Base-by-base conservation (phyloP, 202 grass and related monocot genomes). In the Schoenoplectus triqueter region DNA sequence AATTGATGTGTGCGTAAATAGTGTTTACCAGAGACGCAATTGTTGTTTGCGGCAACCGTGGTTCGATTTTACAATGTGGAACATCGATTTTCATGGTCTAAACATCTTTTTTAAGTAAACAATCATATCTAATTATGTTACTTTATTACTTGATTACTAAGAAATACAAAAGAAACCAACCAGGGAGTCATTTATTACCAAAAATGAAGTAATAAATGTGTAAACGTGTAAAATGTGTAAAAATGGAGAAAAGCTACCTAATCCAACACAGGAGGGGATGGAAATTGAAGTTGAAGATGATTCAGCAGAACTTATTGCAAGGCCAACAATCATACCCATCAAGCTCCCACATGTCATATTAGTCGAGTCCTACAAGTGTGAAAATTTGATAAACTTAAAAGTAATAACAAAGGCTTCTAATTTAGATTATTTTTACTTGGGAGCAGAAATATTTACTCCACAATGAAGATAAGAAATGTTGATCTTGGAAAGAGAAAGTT, bases 261-360 rank as follows among this genome's bases (percentile, higher is more conserved):
- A 80, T 84, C 93, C 90, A 85, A 92, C 79, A 84, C 90, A 95
- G 40, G 72, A 90, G 71, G 90, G 86, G 54, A 71, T 89, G 21
- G 87, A 84, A 77, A 82, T 77, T 56, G 80, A 84, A 82, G 57
- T 45, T 81, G 85, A 90, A 74, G 72, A 63, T 49, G 84, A 62
- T 44, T 82, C 10, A 68, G 69, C 61, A 19, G 67, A 82, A 90
- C 85, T 92, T 85, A 86, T 86, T 60, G 90, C 87, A 46, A 94
- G 13, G 47, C 92, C 90, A 89, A 94, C 87, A 75, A 94, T 88
- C 22, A 72, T 87, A 78, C 88, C 82, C 31, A 46, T 81, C 78
- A 92, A 90, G 70, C 84, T 2, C 62, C 65, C 1, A 65, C 89
- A 77, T 15, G 10, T 11, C 20, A 59, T 52, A 84, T 57, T 48